Percentiles rank a stretch among this genome's conserved stretches.
Evolutionary conservation across 345 rosid species (phyloP).

Genomic region (Populus nigra): DNA sequence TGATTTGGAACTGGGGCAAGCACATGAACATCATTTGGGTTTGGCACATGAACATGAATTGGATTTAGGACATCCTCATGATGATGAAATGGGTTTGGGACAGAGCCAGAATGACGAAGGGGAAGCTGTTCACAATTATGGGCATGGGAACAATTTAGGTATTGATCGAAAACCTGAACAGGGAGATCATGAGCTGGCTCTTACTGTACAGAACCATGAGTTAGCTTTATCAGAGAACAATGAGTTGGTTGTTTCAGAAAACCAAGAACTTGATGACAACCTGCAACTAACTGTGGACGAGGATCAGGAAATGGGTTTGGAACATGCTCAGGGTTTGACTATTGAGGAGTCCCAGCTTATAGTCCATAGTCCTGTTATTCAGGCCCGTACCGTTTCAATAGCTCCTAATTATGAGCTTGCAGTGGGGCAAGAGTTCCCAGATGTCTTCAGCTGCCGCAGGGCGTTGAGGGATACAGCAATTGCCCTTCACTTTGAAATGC

Average conservation of each 20-base stretch:
- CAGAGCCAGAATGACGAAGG: conserved; percentile 58
- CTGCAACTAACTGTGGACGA: conserved; percentile 54
- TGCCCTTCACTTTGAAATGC: conserved; percentile 96
- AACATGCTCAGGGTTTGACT: conserved; percentile 37
- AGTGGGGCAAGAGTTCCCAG: conserved; percentile 97
- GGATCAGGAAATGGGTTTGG: conserved; percentile 55
- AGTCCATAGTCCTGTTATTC: conserved; percentile 51
- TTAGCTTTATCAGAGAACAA: conserved; percentile 50
- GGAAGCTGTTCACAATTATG: conserved; percentile 48
- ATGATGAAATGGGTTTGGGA: conserved; percentile 55
- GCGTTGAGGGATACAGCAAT: conserved; percentile 94
- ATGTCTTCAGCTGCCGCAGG: conserved; percentile 92
- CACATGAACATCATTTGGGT: conserved; percentile 57
- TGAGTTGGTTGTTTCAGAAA: conserved; percentile 60
- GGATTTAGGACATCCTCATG: conserved; percentile 56
- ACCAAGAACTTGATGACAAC: conserved; percentile 69
- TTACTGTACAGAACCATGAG: conserved; percentile 35
- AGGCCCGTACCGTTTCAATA: conserved; percentile 56
- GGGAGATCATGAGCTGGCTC: conserved; percentile 47
- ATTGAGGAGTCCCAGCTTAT: conserved; percentile 41
- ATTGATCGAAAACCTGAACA: conserved; percentile 55
- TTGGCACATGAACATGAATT: conserved; percentile 65
- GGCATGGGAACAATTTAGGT: conserved; percentile 50
- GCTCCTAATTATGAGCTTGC: conserved; percentile 54
- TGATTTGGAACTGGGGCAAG: conserved; percentile 60